A percentile compares a stretch with the other conserved stretches of the same genome.
phyloP scores from a whole-genome alignment of 1,139 yeast species.

The Kodamaea anthophila region DNA sequence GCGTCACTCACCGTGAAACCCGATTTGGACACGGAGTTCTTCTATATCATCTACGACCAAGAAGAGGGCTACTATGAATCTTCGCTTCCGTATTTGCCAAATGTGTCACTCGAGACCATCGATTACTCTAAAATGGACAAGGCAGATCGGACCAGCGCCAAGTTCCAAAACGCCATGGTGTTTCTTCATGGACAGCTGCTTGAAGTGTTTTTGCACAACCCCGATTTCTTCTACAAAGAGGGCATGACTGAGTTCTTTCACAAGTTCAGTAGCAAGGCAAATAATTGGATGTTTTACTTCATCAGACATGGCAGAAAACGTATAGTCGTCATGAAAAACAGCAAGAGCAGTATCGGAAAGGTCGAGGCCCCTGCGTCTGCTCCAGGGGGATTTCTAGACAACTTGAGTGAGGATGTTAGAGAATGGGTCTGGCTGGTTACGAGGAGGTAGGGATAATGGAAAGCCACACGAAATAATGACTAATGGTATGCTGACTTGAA shows the following conservation, averaged over 20 bases:
- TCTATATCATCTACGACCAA: conserved; percentile 30
- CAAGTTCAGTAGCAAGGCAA: conserved; percentile 33
- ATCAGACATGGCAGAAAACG: conserved; percentile 25
- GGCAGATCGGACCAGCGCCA: conserved; percentile 8
- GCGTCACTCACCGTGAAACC: conserved; percentile 26
- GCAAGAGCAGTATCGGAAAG: conserved; percentile 5
- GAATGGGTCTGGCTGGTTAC: conserved; percentile 24
- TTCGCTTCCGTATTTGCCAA: conserved; percentile 36
- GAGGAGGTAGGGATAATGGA: too few relatives aligned
- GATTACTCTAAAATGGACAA: conserved; percentile 10
- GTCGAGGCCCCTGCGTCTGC: conserved; percentile 8
- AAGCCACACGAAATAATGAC: too few relatives aligned
- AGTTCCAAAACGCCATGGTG: conserved; percentile 26
- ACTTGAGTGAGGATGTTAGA: conserved; percentile 40
- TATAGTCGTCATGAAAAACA: conserved; percentile 32
- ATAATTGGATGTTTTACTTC: conserved; percentile 44
- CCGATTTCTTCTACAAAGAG: conserved; percentile 17
- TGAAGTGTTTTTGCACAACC: conserved; percentile 24
- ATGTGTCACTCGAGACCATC: conserved; percentile 6
- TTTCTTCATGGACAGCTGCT: conserved; percentile 37
- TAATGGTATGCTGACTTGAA: too few relatives aligned
- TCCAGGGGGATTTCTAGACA: conserved; percentile 35
- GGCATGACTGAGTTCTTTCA: conserved; percentile 34
- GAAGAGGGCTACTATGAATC: conserved; percentile 24
- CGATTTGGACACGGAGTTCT: conserved; percentile 31